Base-by-base conservation (phyloP, 352 stramenopile genomes). In the Globisporangium abappressorium region DNA sequence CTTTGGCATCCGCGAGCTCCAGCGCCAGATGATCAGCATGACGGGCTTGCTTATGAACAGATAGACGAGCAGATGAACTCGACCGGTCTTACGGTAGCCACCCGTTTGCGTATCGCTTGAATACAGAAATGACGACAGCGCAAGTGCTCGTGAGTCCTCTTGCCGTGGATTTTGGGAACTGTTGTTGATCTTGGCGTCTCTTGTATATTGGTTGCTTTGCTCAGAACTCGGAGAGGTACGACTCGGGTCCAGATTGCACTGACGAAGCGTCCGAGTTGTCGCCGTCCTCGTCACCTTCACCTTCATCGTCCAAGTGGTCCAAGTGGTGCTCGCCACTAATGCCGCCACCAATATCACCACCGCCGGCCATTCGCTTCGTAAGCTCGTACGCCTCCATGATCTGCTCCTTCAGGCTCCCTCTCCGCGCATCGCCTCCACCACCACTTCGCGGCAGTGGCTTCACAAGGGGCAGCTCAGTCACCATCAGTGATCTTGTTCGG, bases 1-100 rank as follows among this genome's bases (percentile, higher is more conserved):
- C 53, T 88, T 93, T 75, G 87, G 87, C 7, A 78, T 95, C 20
- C 85, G 82, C 9, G 84, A 93, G 68, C 68, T 95, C 46, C 85
- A 91, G 70, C 84, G 86, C 43, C 84, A 93, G 69, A 82, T 93
- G 61, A 66, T 91, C 7, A 82, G 66, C 34, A 83, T 89, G 68
- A 87, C 82, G 5, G 87, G 78, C 2, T 49, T 94, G 55, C 59
- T 93, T 36, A 26, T 65, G 57, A 56, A 46, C 34, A 58, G 55
- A 26, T 67, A 51, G 18, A 14, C 15, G 61, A 57, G 20, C 22
- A 20, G 7, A 28, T 61, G 3, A 43, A 20, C 12, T 18, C 12
- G 12, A 14, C 18, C 38, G 3, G 4, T 20, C 12, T 46, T 4
- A 46, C 5, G 38, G 38, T 46, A 20, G 14, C 14, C 38, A 46